Conservation (phyloP, 345 rosid genomes). For the Hevea brasiliensis region DNA sequence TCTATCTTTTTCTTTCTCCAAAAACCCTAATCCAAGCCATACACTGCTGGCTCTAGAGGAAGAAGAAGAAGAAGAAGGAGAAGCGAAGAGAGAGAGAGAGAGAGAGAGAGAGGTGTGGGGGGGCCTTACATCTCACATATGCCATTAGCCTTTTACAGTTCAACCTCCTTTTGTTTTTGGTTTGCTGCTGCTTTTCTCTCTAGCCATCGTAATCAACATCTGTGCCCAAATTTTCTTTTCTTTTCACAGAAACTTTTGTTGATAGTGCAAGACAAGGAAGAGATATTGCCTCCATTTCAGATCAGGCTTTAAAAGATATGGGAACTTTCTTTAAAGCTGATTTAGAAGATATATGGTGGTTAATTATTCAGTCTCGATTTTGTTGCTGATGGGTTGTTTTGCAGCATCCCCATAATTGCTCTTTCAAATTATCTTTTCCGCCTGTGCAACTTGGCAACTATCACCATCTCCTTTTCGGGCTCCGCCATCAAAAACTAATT, state of each 20-base stretch:
- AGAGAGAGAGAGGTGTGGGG: not conserved
- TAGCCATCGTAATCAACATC: slow-evolving; percentile 12
- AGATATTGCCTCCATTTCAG: slow-evolving; percentile 27
- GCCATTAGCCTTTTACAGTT: not conserved
- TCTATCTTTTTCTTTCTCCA: slow-evolving; percentile 24
- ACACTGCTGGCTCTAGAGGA: no score
- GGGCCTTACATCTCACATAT: not conserved
- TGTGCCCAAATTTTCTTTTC: not conserved
- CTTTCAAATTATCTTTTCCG: not conserved
- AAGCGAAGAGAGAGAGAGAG: not conserved
- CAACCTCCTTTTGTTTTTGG: not conserved
- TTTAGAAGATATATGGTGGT: slow-evolving; percentile 18
- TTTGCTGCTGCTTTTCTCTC: slow-evolving; percentile 1
- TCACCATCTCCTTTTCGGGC: slow-evolving; percentile 14
- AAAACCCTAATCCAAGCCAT: slow-evolving; percentile 44
- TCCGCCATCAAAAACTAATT: not conserved
- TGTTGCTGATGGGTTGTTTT: slow-evolving; percentile 17
- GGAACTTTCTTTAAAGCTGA: slow-evolving; percentile 29
- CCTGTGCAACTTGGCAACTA: slow-evolving; percentile 18
- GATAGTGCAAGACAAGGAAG: slow-evolving; percentile 23
- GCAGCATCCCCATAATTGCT: slow-evolving; percentile 12
- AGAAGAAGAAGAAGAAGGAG: not conserved
- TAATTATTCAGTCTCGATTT: slow-evolving; percentile 7
- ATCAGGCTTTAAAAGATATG: slow-evolving; percentile 20
- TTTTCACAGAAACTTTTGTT: slow-evolving; percentile 22